These are phyloP conservation scores for Mycosphaerelloides madeirae DNA, from an alignment of 2,329 filamentous ascomycete species.

Conservation along the genomic window DNA sequence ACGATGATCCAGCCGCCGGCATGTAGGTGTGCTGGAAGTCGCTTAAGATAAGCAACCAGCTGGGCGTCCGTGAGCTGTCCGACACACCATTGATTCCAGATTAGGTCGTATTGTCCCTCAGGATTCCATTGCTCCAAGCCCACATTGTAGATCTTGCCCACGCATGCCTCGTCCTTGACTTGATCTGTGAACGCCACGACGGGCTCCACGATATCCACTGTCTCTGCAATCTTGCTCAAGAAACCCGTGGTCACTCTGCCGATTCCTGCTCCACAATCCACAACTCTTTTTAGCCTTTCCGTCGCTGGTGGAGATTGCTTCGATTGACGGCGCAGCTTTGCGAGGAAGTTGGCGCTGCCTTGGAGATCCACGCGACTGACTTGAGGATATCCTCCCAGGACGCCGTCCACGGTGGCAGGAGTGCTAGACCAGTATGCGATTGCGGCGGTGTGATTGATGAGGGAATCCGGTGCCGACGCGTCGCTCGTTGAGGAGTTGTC, in stretches of 20 bases:
- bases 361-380: constrained; percentile 67
- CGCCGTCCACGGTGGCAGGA: constrained; percentile 59
- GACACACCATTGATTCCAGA: constrained; percentile 90
- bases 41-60: constrained; percentile 61
- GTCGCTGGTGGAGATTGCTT: constrained; percentile 23
- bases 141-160: constrained; percentile 64
- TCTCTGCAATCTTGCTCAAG: constrained; percentile 62
- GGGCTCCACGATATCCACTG: constrained; percentile 81
- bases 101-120: constrained; percentile 61
- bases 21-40: constrained; percentile 52
- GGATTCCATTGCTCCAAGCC: constrained; percentile 69
- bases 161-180: constrained; percentile 47
- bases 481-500: constrained; percentile 8
- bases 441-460: constrained; percentile 42
- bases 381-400: constrained; percentile 71
- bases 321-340: constrained; percentile 54
- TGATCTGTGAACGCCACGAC: constrained; percentile 71
- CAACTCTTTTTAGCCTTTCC: constrained; percentile 39
- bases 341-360: constrained; percentile 64
- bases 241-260: constrained; percentile 77
- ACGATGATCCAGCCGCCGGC: constrained; percentile 58
- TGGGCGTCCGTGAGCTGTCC: constrained; percentile 74
- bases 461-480: constrained; percentile 34
- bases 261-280: constrained; percentile 66
- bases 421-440: constrained; percentile 51